phyloP scores from a whole-genome alignment of 176 grass and related monocot species.

The Pontederia crassipes region DNA sequence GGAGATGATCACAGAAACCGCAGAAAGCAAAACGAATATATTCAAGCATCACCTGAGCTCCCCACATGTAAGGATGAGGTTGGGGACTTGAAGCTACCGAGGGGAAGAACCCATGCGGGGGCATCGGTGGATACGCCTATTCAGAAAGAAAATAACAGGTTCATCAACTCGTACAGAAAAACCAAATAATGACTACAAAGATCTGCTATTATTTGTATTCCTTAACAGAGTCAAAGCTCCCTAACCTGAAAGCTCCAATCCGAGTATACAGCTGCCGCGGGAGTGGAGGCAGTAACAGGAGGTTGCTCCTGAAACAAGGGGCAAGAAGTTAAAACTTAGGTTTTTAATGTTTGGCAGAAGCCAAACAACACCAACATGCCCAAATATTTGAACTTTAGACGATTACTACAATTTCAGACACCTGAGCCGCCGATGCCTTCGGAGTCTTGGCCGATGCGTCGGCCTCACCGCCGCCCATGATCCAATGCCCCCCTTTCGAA shows the following conservation, averaged over 20 bases:
- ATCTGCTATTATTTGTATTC: neutral
- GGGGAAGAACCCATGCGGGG: constrained; percentile 79
- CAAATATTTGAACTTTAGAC: neutral
- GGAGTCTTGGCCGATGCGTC: constrained; percentile 53
- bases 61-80: constrained; percentile 96
- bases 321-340: constrained; percentile 1
- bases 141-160: constrained; percentile 10
- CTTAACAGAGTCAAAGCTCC: constrained; percentile 6
- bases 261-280: constrained; percentile 44
- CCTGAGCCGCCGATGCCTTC: constrained; percentile 59
- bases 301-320: constrained; percentile 62
- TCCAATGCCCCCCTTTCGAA: constrained; percentile 14
- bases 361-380: neutral
- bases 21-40: neutral
- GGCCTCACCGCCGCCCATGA: constrained; percentile 68
- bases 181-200: neutral
- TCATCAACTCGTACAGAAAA: neutral
- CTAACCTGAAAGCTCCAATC: constrained; percentile 91
- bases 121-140: constrained; percentile 78
- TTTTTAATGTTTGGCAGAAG: neutral
- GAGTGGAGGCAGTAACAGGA: constrained; percentile 32
- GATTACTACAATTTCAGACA: constrained; percentile 19
- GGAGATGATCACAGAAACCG: too few species aligned
- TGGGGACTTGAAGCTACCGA: constrained; percentile 67
- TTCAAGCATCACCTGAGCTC: constrained; percentile 50